Conservation (phyloP, 495 filamentous ascomycete genomes). For the Hyaloscypha hepaticicola region DNA sequence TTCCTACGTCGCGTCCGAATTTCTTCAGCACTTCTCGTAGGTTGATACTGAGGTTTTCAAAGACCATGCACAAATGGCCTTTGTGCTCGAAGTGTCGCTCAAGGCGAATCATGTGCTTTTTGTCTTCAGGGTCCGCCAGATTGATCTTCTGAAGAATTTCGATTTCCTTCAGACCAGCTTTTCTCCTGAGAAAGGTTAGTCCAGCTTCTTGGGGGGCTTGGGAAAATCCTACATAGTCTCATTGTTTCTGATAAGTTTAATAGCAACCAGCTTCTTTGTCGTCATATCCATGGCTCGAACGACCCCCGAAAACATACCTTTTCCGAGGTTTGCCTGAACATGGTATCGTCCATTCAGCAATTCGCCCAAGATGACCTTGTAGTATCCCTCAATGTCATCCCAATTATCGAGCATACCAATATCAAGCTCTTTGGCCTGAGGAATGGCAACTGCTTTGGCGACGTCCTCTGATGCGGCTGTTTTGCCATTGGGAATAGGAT, state of each 20-base stretch:
- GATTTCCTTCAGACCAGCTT: slow-evolving; percentile 93
- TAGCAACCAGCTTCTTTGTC: slow-evolving; percentile 70
- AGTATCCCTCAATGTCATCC: slow-evolving; percentile 93
- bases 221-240: slow-evolving; percentile 67
- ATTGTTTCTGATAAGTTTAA: slow-evolving; percentile 94
- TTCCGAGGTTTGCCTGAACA: slow-evolving; percentile 82
- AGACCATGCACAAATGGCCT: slow-evolving; percentile 91
- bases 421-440: slow-evolving; percentile 64
- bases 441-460: slow-evolving; percentile 42
- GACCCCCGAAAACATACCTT: slow-evolving; percentile 96
- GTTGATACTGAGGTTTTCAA: slow-evolving; percentile 93
- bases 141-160: slow-evolving; percentile 83
- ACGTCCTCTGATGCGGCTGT: slow-evolving; percentile 36
- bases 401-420: slow-evolving; percentile 88
- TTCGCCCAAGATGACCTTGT: slow-evolving; percentile 87
- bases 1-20: slow-evolving; percentile 88
- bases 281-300: slow-evolving; percentile 81
- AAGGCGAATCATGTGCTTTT: slow-evolving; percentile 87
- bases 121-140: slow-evolving; percentile 81
- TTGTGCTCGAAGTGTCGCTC: slow-evolving; percentile 91
- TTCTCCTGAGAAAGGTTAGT: slow-evolving; percentile 50
- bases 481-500: slow-evolving; percentile 29
- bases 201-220: background rate
- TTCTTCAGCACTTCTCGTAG: slow-evolving; percentile 95
- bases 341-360: slow-evolving; percentile 85